Conservation (phyloP, 2,329 filamentous ascomycete genomes). For the Cercospora brassicicola region DNA sequence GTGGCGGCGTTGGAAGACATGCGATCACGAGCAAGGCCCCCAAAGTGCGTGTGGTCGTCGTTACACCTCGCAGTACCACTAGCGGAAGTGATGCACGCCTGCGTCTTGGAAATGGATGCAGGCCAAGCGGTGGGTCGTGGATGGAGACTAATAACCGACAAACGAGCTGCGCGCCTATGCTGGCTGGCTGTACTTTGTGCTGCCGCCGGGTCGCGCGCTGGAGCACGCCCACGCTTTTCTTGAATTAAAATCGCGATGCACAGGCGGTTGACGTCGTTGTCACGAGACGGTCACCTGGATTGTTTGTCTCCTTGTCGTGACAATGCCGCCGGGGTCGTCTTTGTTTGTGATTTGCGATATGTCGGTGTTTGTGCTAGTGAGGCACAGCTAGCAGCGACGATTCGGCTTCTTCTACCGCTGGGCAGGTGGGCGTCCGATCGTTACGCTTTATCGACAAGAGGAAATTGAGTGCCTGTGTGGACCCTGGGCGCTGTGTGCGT, state of each 20-base stretch:
- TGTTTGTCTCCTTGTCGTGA: background rate
- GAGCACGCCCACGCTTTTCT: constrained; percentile 4
- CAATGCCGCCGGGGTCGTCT: background rate
- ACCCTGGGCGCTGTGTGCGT: background rate
- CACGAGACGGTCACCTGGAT: background rate
- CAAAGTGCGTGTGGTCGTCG: background rate
- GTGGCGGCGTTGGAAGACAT: constrained; percentile 1
- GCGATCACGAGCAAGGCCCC: background rate
- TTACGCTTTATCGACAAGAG: background rate
- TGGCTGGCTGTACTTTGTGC: constrained; percentile 3
- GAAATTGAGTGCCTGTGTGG: background rate
- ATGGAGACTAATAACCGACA: background rate
- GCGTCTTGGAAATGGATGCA: background rate
- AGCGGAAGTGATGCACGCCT: constrained; percentile 2
- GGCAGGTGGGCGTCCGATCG: background rate
- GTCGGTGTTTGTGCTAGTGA: background rate
- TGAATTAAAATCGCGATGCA: background rate
- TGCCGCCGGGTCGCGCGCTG: constrained; percentile 1
- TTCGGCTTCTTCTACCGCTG: background rate
- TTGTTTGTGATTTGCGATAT: background rate
- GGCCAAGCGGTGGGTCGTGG: constrained; percentile 3
- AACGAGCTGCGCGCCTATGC: background rate
- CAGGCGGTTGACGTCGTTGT: background rate
- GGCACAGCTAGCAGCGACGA: background rate
- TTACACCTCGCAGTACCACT: background rate